Percentiles rank a stretch among this genome's conserved stretches.
These are phyloP conservation scores for Comarum palustre DNA, from an alignment of 306 rosid species.

Conservation along the genomic window DNA sequence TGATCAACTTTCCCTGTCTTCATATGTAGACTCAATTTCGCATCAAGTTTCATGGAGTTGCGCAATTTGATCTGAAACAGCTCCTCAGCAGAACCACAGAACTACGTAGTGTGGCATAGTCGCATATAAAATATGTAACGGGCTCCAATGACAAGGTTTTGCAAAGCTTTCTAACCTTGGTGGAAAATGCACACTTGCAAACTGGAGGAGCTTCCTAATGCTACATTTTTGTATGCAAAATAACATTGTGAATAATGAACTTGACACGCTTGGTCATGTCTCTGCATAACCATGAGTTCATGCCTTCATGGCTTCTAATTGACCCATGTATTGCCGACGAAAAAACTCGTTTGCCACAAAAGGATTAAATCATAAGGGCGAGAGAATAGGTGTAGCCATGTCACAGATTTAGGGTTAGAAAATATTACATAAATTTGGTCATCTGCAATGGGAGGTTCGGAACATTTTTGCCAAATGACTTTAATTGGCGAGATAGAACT, in stretches of 20 bases:
- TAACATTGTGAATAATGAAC: neutral
- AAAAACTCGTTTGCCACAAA: neutral
- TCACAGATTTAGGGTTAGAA: neutral
- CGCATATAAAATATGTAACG: neutral
- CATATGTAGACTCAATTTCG: neutral
- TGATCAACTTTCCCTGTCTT: neutral
- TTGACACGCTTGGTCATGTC: neutral
- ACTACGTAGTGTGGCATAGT: neutral
- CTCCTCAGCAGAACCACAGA: neutral
- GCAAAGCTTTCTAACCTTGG: neutral
- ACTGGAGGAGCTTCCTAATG: slow-evolving; percentile 6
- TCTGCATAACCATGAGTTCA: neutral
- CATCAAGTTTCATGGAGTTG: neutral
- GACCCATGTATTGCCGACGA: neutral
- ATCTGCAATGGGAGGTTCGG: no score
- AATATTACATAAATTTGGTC: no score
- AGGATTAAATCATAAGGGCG: no score
- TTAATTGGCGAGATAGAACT: no score
- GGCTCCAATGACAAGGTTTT: slow-evolving; percentile 4
- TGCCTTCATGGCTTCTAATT: neutral
- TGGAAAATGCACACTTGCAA: slow-evolving; percentile 1
- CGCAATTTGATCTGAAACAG: neutral
- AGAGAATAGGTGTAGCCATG: neutral
- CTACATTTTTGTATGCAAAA: slow-evolving; percentile 5
- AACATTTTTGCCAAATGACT: no score